Conservation (phyloP, 495 filamentous ascomycete species). For the Lepidopterella palustris region DNA sequence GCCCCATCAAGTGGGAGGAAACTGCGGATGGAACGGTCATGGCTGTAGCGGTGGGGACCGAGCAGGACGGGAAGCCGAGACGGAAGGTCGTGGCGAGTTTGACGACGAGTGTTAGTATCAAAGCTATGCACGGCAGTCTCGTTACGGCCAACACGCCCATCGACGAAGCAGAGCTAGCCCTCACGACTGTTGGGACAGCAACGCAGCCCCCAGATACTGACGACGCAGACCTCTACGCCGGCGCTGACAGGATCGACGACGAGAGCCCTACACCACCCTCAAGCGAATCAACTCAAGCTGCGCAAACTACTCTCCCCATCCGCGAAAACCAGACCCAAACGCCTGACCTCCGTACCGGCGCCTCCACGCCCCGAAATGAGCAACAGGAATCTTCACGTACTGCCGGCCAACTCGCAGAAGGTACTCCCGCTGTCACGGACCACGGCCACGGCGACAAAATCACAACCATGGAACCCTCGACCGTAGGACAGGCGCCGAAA, state of each 20-base stretch:
- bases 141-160: conserved; percentile 20
- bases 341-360: conserved; percentile 22
- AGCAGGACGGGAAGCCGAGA: conserved; percentile 30
- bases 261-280: not conserved
- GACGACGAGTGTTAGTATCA: conserved; percentile 16
- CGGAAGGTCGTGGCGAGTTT: conserved; percentile 26
- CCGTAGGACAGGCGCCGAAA: conserved; percentile 40
- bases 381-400: conserved; percentile 38
- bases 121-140: conserved; percentile 10
- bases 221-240: conserved; percentile 9
- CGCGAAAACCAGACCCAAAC: not conserved
- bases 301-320: not conserved
- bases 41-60: conserved; percentile 33
- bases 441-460: conserved; percentile 36
- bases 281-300: not conserved
- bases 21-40: conserved; percentile 29
- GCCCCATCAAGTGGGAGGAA: conserved; percentile 37
- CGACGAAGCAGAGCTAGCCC: conserved; percentile 16
- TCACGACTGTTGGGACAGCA: conserved; percentile 19
- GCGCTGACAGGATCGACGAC: not conserved
- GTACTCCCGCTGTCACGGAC: conserved; percentile 32
- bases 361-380: conserved; percentile 30
- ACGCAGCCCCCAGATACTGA: conserved; percentile 29
- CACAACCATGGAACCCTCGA: conserved; percentile 36
- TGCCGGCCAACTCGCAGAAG: conserved; percentile 30